These are phyloP conservation scores for Peterozyma toletana DNA, from an alignment of 805 yeast species.

Conservation along the genomic window DNA sequence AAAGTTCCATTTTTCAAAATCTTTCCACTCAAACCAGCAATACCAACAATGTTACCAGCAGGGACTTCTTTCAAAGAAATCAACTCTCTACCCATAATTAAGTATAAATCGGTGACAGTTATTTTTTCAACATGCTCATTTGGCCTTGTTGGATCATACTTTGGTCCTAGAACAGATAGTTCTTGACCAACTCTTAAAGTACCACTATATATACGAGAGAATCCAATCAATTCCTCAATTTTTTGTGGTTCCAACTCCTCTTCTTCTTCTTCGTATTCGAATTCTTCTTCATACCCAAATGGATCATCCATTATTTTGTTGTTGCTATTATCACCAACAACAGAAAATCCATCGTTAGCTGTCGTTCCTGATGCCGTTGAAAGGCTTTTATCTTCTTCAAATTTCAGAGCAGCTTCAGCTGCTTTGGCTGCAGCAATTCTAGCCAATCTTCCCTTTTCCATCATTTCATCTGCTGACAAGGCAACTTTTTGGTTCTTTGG, in stretches of 20 bases:
- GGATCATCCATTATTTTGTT: conserved; percentile 21
- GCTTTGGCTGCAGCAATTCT: conserved; percentile 64
- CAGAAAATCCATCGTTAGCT: conserved; percentile 12
- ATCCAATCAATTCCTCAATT: conserved; percentile 71
- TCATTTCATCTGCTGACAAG: conserved; percentile 46
- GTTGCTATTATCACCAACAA: conserved; percentile 18
- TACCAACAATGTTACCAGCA: conserved; percentile 92
- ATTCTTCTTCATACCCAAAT: conserved; percentile 49
- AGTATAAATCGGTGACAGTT: conserved; percentile 60
- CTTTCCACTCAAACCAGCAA: conserved; percentile 81
- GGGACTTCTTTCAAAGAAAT: conserved; percentile 75
- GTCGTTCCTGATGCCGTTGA: too few relatives aligned
- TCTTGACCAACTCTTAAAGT: conserved; percentile 68
- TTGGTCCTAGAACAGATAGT: conserved; percentile 77
- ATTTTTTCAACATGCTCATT: conserved; percentile 48
- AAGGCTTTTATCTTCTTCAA: conserved; percentile 16
- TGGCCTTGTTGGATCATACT: conserved; percentile 64
- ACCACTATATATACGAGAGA: conserved; percentile 87
- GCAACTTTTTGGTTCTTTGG: conserved; percentile 45
- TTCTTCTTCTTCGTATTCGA: conserved; percentile 36
- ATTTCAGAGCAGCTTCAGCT: conserved; percentile 38
- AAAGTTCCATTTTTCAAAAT: conserved; percentile 85
- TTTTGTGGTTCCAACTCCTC: conserved; percentile 28
- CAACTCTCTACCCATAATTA: conserved; percentile 90
- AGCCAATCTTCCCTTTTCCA: conserved; percentile 57